Evolutionary conservation across 305 asterid species (phyloP).

Genomic region (Euphrasia arctica): DNA sequence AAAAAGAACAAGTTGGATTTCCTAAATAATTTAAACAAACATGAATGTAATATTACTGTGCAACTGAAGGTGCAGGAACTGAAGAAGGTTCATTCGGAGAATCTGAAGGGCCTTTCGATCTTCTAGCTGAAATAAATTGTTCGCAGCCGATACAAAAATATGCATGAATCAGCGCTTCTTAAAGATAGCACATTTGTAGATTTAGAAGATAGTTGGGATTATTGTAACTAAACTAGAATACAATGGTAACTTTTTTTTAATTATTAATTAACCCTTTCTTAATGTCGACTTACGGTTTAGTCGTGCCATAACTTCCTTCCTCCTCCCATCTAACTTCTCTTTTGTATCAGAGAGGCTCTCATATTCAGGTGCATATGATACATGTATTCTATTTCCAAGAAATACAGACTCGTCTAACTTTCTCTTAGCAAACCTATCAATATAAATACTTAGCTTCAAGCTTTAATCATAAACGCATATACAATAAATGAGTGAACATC

Average conservation of each 20-base stretch:
- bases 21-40: neutral
- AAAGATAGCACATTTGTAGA: neutral
- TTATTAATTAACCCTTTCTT: no score
- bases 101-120: conserved; percentile 41
- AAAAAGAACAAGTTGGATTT: neutral
- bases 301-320: conserved; percentile 71
- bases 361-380: conserved; percentile 72
- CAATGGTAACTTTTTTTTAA: neutral
- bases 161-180: no score
- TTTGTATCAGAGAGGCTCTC: conserved; percentile 65
- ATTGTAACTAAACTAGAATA: neutral
- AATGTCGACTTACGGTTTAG: conserved; percentile 51
- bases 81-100: conserved; percentile 27
- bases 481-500: neutral
- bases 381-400: conserved; percentile 66
- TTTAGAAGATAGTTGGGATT: neutral
- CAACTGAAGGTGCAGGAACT: conserved; percentile 26
- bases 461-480: conserved; percentile 1
- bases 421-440: conserved; percentile 78
- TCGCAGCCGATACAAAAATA: neutral
- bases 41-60: conserved; percentile 35
- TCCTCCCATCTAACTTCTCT: conserved; percentile 83
- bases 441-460: conserved; percentile 21
- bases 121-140: conserved; percentile 46
- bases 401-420: conserved; percentile 72